Conservation (phyloP, 805 yeast genomes). For the Middelhovenomyces tepae region DNA sequence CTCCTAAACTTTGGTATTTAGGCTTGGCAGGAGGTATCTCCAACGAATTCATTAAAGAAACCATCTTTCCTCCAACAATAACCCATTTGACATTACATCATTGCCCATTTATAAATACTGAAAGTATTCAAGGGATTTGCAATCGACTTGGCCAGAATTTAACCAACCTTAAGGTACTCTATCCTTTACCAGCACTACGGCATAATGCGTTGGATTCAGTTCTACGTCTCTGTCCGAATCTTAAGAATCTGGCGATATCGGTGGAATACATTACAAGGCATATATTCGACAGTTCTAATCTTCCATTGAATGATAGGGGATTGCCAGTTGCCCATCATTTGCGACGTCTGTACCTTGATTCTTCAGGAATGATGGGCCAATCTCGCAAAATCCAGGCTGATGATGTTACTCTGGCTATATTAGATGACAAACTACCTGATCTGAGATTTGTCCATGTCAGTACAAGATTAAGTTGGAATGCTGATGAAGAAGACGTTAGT, state of each 20-base stretch:
- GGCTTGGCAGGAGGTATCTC: slow-evolving; percentile 86
- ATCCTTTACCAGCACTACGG: slow-evolving; percentile 79
- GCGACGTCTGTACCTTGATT: slow-evolving; percentile 57
- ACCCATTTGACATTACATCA: slow-evolving; percentile 71
- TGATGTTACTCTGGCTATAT: slow-evolving; percentile 76
- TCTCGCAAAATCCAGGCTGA: slow-evolving; percentile 77
- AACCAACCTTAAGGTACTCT: slow-evolving; percentile 55
- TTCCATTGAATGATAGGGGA: slow-evolving; percentile 14
- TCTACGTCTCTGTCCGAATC: slow-evolving; percentile 67
- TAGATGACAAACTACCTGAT: slow-evolving; percentile 66
- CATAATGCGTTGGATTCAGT: slow-evolving; percentile 65
- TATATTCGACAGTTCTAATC: slow-evolving; percentile 25
- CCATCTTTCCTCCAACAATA: slow-evolving; percentile 67
- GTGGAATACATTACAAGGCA: slow-evolving; percentile 65
- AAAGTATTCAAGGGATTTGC: slow-evolving; percentile 54
- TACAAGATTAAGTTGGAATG: slow-evolving; percentile 73
- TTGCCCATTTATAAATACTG: slow-evolving; percentile 69
- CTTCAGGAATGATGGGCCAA: slow-evolving; percentile 79
- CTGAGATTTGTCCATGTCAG: slow-evolving; percentile 59
- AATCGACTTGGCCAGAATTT: slow-evolving; percentile 58
- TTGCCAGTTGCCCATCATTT: slow-evolving; percentile 47
- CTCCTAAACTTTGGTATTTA: slow-evolving; percentile 59
- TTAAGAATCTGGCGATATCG: slow-evolving; percentile 53
- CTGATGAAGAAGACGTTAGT: slow-evolving; percentile 45
- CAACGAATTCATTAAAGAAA: slow-evolving; percentile 61